A percentile compares a stretch with the other conserved stretches of the same genome.
These are phyloP conservation scores for Fusarium sp. DNA, from an alignment of 2,329 filamentous ascomycete genomes.

Conservation along the genomic window DNA sequence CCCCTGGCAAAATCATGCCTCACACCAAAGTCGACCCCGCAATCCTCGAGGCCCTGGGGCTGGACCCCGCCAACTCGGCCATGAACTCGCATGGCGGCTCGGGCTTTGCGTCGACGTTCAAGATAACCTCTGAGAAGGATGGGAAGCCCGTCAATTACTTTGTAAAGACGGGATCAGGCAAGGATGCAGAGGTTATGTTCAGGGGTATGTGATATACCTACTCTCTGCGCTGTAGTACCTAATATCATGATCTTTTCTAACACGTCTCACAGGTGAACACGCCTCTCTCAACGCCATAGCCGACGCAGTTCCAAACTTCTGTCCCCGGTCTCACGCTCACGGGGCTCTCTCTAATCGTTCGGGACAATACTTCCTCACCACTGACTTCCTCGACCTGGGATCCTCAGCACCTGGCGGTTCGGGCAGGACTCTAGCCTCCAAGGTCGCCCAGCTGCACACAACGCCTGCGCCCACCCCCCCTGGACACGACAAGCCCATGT, in stretches of 20 bases:
- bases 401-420: constrained; percentile 56
- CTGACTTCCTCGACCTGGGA: constrained; percentile 81
- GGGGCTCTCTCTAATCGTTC: constrained; percentile 69
- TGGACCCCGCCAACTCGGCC: constrained; percentile 70
- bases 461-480: constrained; percentile 75
- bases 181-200: constrained; percentile 75
- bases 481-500: constrained; percentile 69
- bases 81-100: constrained; percentile 73
- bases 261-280: constrained; percentile 73
- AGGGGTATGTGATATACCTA: constrained; percentile 59
- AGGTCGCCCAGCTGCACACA: constrained; percentile 82
- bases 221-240: not conserved
- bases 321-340: constrained; percentile 79
- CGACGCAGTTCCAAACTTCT: constrained; percentile 75
- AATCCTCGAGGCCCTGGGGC: constrained; percentile 55
- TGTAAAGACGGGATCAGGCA: constrained; percentile 74
- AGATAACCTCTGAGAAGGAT: constrained; percentile 59
- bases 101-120: constrained; percentile 75
- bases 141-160: constrained; percentile 70
- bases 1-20: constrained; percentile 13
- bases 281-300: constrained; percentile 86
- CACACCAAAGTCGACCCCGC: constrained; percentile 28
- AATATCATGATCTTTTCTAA: constrained; percentile 16
- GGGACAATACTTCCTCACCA: constrained; percentile 69
- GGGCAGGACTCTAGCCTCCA: constrained; percentile 72